A percentile compares a stretch with the other conserved stretches of the same genome.
phyloP scores from a whole-genome alignment of 352 stramenopile species.

The Globisporangium lucens region DNA sequence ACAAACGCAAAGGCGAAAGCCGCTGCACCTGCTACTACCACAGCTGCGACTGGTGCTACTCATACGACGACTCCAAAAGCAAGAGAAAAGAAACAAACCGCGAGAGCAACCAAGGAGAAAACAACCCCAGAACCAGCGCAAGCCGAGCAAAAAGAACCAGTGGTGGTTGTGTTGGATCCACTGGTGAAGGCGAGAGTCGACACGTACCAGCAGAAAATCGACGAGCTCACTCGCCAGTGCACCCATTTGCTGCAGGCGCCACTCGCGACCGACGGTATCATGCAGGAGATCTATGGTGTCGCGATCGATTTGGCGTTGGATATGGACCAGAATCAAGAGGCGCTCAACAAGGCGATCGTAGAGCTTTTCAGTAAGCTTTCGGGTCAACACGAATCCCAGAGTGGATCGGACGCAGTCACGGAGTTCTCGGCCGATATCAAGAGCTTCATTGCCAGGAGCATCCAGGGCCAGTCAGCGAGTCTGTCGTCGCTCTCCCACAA shows the following conservation, averaged over 20 bases:
- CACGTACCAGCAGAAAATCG: constrained; percentile 70
- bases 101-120: constrained; percentile 15
- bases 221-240: constrained; percentile 60
- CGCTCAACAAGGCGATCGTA: constrained; percentile 10
- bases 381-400: constrained; percentile 16
- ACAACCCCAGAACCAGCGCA: constrained; percentile 12
- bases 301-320: constrained; percentile 39
- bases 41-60: neutral
- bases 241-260: constrained; percentile 28
- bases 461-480: constrained; percentile 38
- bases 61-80: neutral
- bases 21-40: neutral
- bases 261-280: constrained; percentile 29
- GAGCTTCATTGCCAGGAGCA: constrained; percentile 45
- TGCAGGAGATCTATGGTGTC: constrained; percentile 75
- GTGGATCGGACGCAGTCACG: constrained; percentile 19
- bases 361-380: constrained; percentile 15
- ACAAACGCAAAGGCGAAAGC: constrained; percentile 2
- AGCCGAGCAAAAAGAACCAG: constrained; percentile 19
- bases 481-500: constrained; percentile 38
- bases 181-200: constrained; percentile 58
- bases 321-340: constrained; percentile 27
- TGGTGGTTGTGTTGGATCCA: constrained; percentile 45
- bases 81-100: constrained; percentile 18
- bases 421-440: constrained; percentile 36